These are phyloP conservation scores for Gossypioides kirkii DNA, from an alignment of 345 rosid genomes.

Conservation along the genomic window DNA sequence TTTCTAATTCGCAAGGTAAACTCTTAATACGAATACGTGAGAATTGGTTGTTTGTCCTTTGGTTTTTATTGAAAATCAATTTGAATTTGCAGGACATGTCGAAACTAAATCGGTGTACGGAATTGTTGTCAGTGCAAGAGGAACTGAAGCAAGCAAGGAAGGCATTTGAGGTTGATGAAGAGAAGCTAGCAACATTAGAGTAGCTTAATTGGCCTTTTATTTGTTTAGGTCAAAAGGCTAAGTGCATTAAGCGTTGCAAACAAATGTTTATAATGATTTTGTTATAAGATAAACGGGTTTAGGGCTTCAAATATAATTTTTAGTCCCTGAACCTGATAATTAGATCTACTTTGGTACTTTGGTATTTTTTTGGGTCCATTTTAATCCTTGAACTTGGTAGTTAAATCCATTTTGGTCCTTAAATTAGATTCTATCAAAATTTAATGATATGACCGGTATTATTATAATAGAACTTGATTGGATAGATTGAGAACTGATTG, in stretches of 20 bases:
- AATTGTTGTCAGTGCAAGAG: conserved; percentile 87
- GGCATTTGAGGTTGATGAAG: conserved; percentile 92
- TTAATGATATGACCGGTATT: too few relatives aligned
- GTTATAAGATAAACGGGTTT: not conserved
- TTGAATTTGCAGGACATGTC: conserved; percentile 60
- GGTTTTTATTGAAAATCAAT: not conserved
- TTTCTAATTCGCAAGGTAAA: conserved; percentile 79
- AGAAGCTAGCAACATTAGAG: conserved; percentile 51
- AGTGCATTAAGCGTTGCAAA: not conserved
- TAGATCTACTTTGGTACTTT: too few relatives aligned
- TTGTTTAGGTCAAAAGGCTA: not conserved
- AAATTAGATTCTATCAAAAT: too few relatives aligned
- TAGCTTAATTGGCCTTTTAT: conserved; percentile 6
- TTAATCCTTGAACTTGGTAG: too few relatives aligned
- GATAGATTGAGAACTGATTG: too few relatives aligned
- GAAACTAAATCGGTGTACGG: conserved; percentile 80
- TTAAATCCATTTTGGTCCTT: too few relatives aligned
- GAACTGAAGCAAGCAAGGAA: conserved; percentile 96
- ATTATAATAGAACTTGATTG: too few relatives aligned
- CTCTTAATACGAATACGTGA: not conserved
- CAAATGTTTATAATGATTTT: not conserved
- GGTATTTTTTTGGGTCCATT: too few relatives aligned
- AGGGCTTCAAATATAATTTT: too few relatives aligned
- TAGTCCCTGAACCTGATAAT: too few relatives aligned
- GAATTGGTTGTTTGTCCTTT: not conserved